These are phyloP conservation scores for Canna indica DNA, from an alignment of 176 grass and related monocot genomes.

Conservation along the genomic window DNA sequence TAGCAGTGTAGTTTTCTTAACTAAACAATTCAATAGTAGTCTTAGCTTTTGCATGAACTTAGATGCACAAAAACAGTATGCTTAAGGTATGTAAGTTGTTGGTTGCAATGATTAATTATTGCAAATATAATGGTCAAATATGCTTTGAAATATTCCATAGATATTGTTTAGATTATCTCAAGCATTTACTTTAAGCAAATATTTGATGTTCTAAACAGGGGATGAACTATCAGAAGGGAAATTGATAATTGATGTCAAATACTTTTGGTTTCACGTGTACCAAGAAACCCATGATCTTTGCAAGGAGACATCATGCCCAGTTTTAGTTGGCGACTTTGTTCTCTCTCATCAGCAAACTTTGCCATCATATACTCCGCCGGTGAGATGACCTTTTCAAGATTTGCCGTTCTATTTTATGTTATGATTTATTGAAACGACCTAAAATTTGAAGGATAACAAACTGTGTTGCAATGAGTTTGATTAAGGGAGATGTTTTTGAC, in stretches of 20 bases:
- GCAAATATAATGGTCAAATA: too few relatives aligned
- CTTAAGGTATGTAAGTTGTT: too few relatives aligned
- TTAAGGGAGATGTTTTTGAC: too few relatives aligned
- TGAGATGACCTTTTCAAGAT: constrained; percentile 25
- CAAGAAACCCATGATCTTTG: constrained; percentile 76
- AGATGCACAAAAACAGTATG: too few relatives aligned
- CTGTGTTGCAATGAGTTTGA: too few relatives aligned
- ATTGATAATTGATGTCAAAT: constrained; percentile 74
- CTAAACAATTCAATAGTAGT: too few relatives aligned
- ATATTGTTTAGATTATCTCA: background rate
- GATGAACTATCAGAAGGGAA: constrained; percentile 42
- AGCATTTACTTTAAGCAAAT: background rate
- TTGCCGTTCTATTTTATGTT: background rate
- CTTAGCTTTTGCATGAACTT: too few relatives aligned
- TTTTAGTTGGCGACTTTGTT: constrained; percentile 30
- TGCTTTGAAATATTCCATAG: too few relatives aligned
- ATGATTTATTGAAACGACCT: background rate
- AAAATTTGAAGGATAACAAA: too few relatives aligned
- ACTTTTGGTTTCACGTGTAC: constrained; percentile 55
- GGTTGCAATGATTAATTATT: too few relatives aligned
- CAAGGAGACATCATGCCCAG: constrained; percentile 58
- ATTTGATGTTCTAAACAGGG: constrained; percentile 30
- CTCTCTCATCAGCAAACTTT: constrained; percentile 41
- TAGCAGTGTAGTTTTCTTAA: too few relatives aligned
- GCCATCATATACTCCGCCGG: constrained; percentile 44